Percentiles rank a stretch among this genome's conserved stretches.
Evolutionary conservation across 2,329 filamentous ascomycete species (phyloP).

Genomic region (Escovopsis sp.): DNA sequence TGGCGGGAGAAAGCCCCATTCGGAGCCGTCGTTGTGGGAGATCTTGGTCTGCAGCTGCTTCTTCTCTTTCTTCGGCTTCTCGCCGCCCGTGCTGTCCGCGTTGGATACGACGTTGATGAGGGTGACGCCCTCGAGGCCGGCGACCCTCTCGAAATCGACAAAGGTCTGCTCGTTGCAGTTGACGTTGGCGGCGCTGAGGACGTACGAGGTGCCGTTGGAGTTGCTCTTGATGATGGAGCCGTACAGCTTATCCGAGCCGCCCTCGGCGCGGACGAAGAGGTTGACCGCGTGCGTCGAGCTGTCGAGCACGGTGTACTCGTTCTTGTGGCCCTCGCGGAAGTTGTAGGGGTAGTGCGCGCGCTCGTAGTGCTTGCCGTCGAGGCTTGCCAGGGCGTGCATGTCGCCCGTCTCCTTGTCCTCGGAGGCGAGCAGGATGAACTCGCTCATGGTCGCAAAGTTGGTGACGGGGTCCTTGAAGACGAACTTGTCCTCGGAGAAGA

Average conservation of each 20-base stretch:
- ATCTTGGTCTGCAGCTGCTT: slow-evolving; percentile 86
- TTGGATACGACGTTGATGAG: slow-evolving; percentile 80
- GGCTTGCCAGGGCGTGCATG: slow-evolving; percentile 64
- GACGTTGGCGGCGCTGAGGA: slow-evolving; percentile 65
- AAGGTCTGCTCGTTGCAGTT: slow-evolving; percentile 66
- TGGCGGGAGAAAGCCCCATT: slow-evolving; percentile 68
- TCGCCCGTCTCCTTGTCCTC: slow-evolving; percentile 52
- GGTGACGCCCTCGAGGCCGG: slow-evolving; percentile 77
- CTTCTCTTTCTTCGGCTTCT: slow-evolving; percentile 72
- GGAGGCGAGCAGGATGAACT: slow-evolving; percentile 85
- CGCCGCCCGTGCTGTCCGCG: slow-evolving; percentile 58
- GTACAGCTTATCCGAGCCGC: slow-evolving; percentile 48
- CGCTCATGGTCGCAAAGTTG: slow-evolving; percentile 86
- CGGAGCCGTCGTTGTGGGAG: slow-evolving; percentile 87
- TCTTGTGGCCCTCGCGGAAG: slow-evolving; percentile 63
- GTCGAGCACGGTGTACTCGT: slow-evolving; percentile 83
- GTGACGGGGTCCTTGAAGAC: slow-evolving; percentile 45
- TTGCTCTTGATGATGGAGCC: slow-evolving; percentile 95
- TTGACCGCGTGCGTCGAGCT: slow-evolving; percentile 92
- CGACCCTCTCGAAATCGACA: slow-evolving; percentile 94
- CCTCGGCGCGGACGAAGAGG: slow-evolving; percentile 74
- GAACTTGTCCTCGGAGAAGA: slow-evolving; percentile 49
- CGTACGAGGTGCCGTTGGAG: slow-evolving; percentile 92
- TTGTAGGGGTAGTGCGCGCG: slow-evolving; percentile 74
- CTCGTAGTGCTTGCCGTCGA: slow-evolving; percentile 74